These are phyloP conservation scores for Kwoniella bestiolae DNA, from an alignment of 768 basidiomycete genomes.

Conservation along the genomic window DNA sequence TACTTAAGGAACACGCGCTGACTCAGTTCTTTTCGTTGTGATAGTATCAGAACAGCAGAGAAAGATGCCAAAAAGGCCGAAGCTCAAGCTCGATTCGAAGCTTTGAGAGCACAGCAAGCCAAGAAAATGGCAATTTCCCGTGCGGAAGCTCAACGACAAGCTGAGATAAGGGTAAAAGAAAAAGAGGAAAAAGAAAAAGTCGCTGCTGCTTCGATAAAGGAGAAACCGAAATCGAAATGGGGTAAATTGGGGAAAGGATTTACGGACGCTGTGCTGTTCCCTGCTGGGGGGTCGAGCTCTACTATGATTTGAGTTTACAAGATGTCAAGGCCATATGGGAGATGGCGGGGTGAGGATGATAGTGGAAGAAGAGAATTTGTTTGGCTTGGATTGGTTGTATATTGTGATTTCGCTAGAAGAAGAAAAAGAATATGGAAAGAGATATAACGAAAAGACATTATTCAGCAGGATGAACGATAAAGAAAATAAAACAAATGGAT, in stretches of 20 bases:
- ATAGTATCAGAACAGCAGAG: conserved; percentile 36
- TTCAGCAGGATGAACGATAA: background rate
- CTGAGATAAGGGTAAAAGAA: conserved; percentile 22
- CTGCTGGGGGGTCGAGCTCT: conserved; percentile 12
- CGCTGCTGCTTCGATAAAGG: background rate
- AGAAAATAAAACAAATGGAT: background rate
- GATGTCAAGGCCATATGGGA: background rate
- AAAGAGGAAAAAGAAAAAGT: conserved; percentile 5
- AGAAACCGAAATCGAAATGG: conserved; percentile 33
- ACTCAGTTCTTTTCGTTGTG: too few species aligned
- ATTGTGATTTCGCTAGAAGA: too few species aligned
- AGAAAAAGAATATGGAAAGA: background rate
- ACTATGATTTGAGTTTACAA: background rate
- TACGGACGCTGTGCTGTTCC: conserved; percentile 42
- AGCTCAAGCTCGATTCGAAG: conserved; percentile 37
- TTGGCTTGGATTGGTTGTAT: too few species aligned
- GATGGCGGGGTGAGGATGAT: background rate
- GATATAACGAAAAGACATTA: background rate
- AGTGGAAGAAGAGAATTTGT: background rate
- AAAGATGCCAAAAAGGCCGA: conserved; percentile 41
- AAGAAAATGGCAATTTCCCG: conserved; percentile 28
- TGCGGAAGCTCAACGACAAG: conserved; percentile 37
- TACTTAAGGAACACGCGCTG: too few species aligned
- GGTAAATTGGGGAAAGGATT: conserved; percentile 43
- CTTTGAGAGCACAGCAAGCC: conserved; percentile 35